phyloP scores from a whole-genome alignment of 1,284 basidiomycete genomes.

The Puccinia hordei region DNA sequence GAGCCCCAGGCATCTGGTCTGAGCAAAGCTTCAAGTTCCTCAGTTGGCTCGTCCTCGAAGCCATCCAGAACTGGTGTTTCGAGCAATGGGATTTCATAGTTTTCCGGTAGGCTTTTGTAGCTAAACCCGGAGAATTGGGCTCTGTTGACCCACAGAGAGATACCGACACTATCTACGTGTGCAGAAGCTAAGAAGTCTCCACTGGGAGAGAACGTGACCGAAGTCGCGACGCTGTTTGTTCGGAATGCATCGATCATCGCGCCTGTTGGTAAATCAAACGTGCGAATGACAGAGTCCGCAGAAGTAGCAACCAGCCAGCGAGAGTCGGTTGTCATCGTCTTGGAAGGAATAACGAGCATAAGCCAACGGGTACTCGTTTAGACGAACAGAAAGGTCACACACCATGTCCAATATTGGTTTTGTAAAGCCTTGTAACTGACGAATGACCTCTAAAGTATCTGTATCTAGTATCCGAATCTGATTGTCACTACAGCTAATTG shows the following conservation, averaged over 20 bases:
- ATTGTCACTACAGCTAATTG: slow-evolving; percentile 80
- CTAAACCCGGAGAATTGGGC: slow-evolving; percentile 87
- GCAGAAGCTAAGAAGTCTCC: slow-evolving; percentile 94
- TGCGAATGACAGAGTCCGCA: slow-evolving; percentile 86
- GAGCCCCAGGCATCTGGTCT: slow-evolving; percentile 26
- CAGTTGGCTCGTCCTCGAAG: slow-evolving; percentile 66
- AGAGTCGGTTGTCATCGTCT: slow-evolving; percentile 91
- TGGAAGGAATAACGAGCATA: slow-evolving; percentile 2
- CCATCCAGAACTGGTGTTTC: slow-evolving; percentile 78
- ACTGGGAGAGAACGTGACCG: slow-evolving; percentile 87
- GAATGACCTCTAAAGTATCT: slow-evolving; percentile 81
- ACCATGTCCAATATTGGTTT: slow-evolving; percentile 82
- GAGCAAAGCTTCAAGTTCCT: slow-evolving; percentile 41
- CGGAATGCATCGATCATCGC: slow-evolving; percentile 88
- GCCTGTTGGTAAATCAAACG: slow-evolving; percentile 93
- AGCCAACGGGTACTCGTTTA: neutral
- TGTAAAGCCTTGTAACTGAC: slow-evolving; percentile 79
- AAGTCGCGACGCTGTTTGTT: slow-evolving; percentile 85
- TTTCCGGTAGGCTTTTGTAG: slow-evolving; percentile 75
- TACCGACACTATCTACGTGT: slow-evolving; percentile 89
- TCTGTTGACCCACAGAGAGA: slow-evolving; percentile 95
- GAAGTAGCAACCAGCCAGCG: slow-evolving; percentile 88
- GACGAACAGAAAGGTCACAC: slow-evolving; percentile 56
- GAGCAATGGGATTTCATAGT: slow-evolving; percentile 75
- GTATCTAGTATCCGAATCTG: slow-evolving; percentile 83